phyloP scores from a whole-genome alignment of 2,329 filamentous ascomycete genomes.

The Colletotrichum simmondsii region DNA sequence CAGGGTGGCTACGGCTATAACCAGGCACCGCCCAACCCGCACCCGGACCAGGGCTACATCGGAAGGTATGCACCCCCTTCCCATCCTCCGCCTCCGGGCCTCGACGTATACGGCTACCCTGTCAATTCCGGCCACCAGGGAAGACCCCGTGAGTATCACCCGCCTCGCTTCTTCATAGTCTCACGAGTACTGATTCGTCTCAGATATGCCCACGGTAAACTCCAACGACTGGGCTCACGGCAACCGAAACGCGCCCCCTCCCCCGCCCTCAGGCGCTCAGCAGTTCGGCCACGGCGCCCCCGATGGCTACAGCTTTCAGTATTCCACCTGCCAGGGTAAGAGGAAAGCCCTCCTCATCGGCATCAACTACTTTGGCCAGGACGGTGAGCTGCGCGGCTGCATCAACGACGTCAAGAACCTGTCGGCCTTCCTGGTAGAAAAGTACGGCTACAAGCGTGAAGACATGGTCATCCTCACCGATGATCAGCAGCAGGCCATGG shows the following conservation, averaged over 20 bases:
- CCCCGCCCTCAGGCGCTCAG: conserved; percentile 62
- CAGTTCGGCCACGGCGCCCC: conserved; percentile 76
- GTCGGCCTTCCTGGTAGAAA: conserved; percentile 75
- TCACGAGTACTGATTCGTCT: neutral
- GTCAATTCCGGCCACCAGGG: conserved; percentile 35
- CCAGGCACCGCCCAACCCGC: conserved; percentile 37
- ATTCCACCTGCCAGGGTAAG: conserved; percentile 78
- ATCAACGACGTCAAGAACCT: conserved; percentile 87
- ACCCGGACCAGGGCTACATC: conserved; percentile 37
- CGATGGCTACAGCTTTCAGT: conserved; percentile 77
- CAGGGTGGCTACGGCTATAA: conserved; percentile 42
- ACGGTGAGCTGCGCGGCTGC: conserved; percentile 78
- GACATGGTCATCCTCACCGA: conserved; percentile 85
- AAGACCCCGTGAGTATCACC: conserved; percentile 21
- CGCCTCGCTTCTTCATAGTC: neutral
- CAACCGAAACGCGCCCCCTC: conserved; percentile 46
- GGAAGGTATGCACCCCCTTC: conserved; percentile 43
- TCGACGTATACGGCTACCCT: conserved; percentile 61
- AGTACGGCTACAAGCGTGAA: conserved; percentile 78
- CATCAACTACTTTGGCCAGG: conserved; percentile 83
- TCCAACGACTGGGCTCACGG: conserved; percentile 43
- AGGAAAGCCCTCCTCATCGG: conserved; percentile 81
- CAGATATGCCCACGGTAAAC: conserved; percentile 36
- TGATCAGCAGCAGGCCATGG: conserved; percentile 76
- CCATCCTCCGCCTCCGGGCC: conserved; percentile 53